phyloP scores from a whole-genome alignment of 805 yeast species.

The Candida ulmi region DNA sequence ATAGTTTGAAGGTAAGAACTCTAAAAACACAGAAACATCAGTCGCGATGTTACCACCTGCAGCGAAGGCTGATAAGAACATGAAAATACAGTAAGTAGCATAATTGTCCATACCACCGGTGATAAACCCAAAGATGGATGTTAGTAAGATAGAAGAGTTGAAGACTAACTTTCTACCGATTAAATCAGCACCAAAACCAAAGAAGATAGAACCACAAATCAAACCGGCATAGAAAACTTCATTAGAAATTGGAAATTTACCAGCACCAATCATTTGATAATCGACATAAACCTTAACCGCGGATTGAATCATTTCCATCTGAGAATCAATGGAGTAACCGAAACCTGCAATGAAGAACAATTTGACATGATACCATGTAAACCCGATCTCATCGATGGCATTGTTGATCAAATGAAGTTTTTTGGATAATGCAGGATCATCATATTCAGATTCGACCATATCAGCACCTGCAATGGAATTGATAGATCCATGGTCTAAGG shows the following conservation, averaged over 20 bases:
- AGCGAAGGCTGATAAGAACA: constrained; percentile 36
- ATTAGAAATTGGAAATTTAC: constrained; percentile 36
- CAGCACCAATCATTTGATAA: constrained; percentile 34
- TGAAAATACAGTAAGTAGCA: constrained; percentile 43
- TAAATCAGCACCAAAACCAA: constrained; percentile 47
- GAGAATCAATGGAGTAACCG: constrained; percentile 49
- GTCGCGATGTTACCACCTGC: constrained; percentile 51
- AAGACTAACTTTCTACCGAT: constrained; percentile 47
- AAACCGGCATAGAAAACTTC: constrained; percentile 44
- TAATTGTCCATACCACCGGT: constrained; percentile 43
- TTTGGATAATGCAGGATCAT: constrained; percentile 15
- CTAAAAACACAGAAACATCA: constrained; percentile 46
- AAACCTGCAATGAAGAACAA: constrained; percentile 44
- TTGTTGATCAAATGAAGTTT: constrained; percentile 43
- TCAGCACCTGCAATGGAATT: not conserved
- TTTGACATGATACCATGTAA: constrained; percentile 46
- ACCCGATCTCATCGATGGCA: constrained; percentile 57
- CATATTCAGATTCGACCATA: constrained; percentile 23
- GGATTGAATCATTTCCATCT: constrained; percentile 41
- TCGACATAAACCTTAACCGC: constrained; percentile 40
- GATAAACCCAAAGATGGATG: constrained; percentile 41
- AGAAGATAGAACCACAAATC: constrained; percentile 40
- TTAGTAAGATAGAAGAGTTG: constrained; percentile 38
- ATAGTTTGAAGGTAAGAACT: constrained; percentile 42
- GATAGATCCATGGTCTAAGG: not conserved